Percentiles rank a stretch among this genome's conserved stretches.
Conservation (phyloP, 2,329 filamentous ascomycete species). For the Talaromyces sp. region DNA sequence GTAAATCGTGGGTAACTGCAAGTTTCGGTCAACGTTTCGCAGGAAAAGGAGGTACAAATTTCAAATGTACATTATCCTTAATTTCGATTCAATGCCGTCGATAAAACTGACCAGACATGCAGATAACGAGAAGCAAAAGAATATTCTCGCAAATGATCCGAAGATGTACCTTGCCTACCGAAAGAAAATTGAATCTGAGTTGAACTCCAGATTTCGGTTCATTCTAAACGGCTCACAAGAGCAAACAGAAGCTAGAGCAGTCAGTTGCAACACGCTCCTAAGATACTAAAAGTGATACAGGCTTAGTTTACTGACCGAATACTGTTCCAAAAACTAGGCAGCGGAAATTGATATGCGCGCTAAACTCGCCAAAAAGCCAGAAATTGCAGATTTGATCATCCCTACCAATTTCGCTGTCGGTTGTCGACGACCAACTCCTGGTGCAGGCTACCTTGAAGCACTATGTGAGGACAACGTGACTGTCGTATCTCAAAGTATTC, state of each 20-base stretch:
- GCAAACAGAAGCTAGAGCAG: neutral
- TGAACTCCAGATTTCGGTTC: neutral
- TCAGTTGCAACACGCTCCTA: no score
- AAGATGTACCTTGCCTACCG: neutral
- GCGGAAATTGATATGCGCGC: no score
- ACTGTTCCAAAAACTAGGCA: no score
- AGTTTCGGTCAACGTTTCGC: neutral
- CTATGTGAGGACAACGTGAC: neutral
- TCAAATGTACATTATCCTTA: neutral
- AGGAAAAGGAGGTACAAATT: neutral
- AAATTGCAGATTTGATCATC: neutral
- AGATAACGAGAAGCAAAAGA: neutral
- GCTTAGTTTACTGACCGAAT: no score
- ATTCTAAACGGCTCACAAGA: neutral
- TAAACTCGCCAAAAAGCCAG: neutral
- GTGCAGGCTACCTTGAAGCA: neutral
- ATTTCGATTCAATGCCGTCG: no score
- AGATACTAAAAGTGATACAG: no score
- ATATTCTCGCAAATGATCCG: neutral
- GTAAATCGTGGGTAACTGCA: neutral
- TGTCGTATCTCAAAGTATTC: neutral
- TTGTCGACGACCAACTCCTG: neutral
- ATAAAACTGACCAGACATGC: no score
- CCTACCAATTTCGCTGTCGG: neutral
- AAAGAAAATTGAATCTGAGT: neutral